phyloP scores from a whole-genome alignment of 1,284 basidiomycete species.

The Leccinum solheimii region DNA sequence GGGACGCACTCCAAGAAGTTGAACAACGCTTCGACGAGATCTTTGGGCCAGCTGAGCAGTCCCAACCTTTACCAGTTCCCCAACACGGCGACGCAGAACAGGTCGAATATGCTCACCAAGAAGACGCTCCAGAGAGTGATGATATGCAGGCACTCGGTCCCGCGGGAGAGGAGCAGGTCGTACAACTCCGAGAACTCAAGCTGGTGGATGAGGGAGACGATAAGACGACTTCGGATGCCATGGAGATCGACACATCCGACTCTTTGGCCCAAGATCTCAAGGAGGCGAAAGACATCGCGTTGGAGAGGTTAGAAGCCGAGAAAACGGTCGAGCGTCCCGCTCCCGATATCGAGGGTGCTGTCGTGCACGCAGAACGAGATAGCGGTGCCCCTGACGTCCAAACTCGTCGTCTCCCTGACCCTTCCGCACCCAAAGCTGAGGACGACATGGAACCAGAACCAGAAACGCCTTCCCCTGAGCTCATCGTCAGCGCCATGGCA shows the following conservation, averaged over 20 bases:
- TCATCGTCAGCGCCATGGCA: conserved; percentile 67
- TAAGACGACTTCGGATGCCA: conserved; percentile 35
- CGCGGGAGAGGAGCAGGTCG: conserved; percentile 79
- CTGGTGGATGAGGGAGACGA: conserved; percentile 64
- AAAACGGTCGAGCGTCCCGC: conserved; percentile 33
- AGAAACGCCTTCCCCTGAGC: conserved; percentile 33
- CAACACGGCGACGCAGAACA: conserved; percentile 42
- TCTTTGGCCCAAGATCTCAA: conserved; percentile 26
- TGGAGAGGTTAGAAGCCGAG: conserved; percentile 33
- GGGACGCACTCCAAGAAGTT: conserved; percentile 86
- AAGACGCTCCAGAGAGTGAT: conserved; percentile 60
- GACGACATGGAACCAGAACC: conserved; percentile 31
- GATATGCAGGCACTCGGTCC: conserved; percentile 91
- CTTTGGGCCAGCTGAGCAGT: conserved; percentile 49
- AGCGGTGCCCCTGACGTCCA: conserved; percentile 16
- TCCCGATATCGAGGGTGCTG: conserved; percentile 48
- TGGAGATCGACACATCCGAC: conserved; percentile 48
- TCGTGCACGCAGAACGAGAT: conserved; percentile 41
- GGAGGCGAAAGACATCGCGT: conserved; percentile 31
- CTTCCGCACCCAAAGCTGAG: conserved; percentile 35
- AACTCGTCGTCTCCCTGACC: conserved; percentile 16
- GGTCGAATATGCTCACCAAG: conserved; percentile 72
- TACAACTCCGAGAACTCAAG: conserved; percentile 79
- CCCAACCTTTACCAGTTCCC: conserved; percentile 17
- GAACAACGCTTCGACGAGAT: conserved; percentile 86